phyloP scores from a whole-genome alignment of 495 filamentous ascomycete species.

The Halenospora varia region DNA sequence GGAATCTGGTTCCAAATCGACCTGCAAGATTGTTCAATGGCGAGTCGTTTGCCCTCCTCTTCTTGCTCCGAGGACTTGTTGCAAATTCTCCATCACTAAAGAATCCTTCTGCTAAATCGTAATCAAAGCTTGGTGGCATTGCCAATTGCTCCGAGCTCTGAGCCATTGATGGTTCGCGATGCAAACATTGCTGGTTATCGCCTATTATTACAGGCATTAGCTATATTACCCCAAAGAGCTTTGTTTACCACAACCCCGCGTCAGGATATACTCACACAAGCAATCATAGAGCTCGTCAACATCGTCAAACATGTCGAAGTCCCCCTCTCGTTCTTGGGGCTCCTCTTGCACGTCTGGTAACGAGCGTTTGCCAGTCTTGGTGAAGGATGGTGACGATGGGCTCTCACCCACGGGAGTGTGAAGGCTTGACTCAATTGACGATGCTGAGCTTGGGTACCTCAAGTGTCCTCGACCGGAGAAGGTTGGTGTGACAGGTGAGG shows the following conservation, averaged over 20 bases:
- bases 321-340: constrained; percentile 48
- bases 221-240: constrained; percentile 11
- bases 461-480: constrained; percentile 52
- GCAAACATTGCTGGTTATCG: constrained; percentile 25
- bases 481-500: constrained; percentile 57
- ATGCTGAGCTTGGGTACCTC: constrained; percentile 50
- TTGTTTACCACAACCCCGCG: constrained; percentile 10
- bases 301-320: constrained; percentile 45
- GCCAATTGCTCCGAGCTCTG: constrained; percentile 24
- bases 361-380: constrained; percentile 41
- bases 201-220: constrained; percentile 22
- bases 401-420: constrained; percentile 34
- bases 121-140: constrained; percentile 37
- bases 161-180: constrained; percentile 19
- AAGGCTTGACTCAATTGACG: constrained; percentile 42
- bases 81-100: constrained; percentile 57
- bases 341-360: constrained; percentile 54
- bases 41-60: constrained; percentile 61
- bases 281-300: constrained; percentile 42
- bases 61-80: constrained; percentile 47
- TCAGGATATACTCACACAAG: constrained; percentile 46
- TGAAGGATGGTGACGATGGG: constrained; percentile 39
- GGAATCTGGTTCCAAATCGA: constrained; percentile 65
- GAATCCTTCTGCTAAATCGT: constrained; percentile 55
- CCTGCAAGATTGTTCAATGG: constrained; percentile 61